Evolutionary conservation across 345 rosid species (phyloP).

Genomic region (Eucalyptus curtisii): DNA sequence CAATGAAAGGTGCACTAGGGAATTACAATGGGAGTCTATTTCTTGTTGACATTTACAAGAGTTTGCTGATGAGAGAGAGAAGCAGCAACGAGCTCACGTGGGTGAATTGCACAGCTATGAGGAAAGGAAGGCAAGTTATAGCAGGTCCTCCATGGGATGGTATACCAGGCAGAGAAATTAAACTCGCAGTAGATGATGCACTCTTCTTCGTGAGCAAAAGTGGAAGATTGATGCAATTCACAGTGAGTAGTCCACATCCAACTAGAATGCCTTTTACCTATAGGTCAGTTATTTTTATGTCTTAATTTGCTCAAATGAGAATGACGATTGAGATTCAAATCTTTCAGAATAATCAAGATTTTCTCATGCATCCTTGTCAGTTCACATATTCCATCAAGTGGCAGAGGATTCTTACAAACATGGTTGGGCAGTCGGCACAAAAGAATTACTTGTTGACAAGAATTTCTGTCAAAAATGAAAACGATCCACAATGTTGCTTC

Average conservation of each 20-base stretch:
- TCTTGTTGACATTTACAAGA: slow-evolving; percentile 40
- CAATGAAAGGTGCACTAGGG: slow-evolving; percentile 43
- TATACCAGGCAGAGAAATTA: slow-evolving; percentile 33
- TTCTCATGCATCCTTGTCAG: not conserved
- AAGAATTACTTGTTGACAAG: not conserved
- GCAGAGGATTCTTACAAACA: not conserved
- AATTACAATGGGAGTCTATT: slow-evolving; percentile 61
- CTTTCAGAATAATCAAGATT: not conserved
- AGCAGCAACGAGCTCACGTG: slow-evolving; percentile 27
- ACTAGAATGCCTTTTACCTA: not conserved
- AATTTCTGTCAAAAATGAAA: not conserved
- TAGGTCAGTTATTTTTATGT: not conserved
- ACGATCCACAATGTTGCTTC: not conserved
- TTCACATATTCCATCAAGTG: not conserved
- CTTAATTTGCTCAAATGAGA: not conserved
- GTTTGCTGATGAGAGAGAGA: slow-evolving; percentile 48
- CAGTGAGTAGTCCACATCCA: slow-evolving; percentile 22
- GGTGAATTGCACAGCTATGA: slow-evolving; percentile 59
- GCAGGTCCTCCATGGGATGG: slow-evolving; percentile 67
- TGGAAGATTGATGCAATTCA: slow-evolving; percentile 53
- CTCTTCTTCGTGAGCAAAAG: slow-evolving; percentile 51
- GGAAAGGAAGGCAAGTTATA: slow-evolving; percentile 30
- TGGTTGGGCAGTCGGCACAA: not conserved
- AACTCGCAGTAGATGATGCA: slow-evolving; percentile 43
- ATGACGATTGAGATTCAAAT: not conserved